Base-by-base conservation (phyloP, 2,329 filamentous ascomycete genomes). In the Xylaria sp. region DNA sequence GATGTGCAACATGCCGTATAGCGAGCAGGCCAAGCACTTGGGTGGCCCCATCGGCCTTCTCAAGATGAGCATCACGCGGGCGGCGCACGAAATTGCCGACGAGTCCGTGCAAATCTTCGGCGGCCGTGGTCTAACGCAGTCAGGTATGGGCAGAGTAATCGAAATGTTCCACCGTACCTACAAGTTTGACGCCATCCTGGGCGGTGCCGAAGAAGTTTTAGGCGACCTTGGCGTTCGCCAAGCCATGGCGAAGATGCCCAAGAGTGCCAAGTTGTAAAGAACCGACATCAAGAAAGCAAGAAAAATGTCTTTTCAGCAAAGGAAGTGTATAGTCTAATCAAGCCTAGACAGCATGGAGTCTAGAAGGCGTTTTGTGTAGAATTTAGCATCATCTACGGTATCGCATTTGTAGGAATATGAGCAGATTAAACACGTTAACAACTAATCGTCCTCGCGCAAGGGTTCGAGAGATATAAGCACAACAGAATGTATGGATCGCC, bases 21-120 rank as follows among this genome's bases (percentile, higher is more conserved):
- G 87, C 63, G 82, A 95, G 78, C 93, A 97, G 79, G 85, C 91
- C 28, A 88, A 89, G 76, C 86, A 91, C 74, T 87, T 97, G 1
- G 92, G 91, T 62, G 93, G 93, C 0, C 93, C 93, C 33, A 94
- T 97, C 71, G 93, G 90, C 9, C 85, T 97, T 26, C 86, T 97
- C 67, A 97, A 97, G 83, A 92, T 91, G 80, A 92, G 89, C 80
- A 83, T 86, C 56, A 97, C 93, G 5, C 87, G 92, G 38, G 89
- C 89, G 48, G 92, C 93, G 1, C 92, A 95, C 78, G 93, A 96
- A 76, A 89, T 95, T 73, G 93, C 93, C 69, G 93, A 96, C 78
- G 91, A 94, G 76, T 88, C 92, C 2, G 90, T 93, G 5, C 93
- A 96, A 78, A 94, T 97, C 77, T 97, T 94, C 80, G 93, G 93